These are phyloP conservation scores for Protostelium mycophagum DNA, from an alignment of 78 protist species.

Conservation along the genomic window DNA sequence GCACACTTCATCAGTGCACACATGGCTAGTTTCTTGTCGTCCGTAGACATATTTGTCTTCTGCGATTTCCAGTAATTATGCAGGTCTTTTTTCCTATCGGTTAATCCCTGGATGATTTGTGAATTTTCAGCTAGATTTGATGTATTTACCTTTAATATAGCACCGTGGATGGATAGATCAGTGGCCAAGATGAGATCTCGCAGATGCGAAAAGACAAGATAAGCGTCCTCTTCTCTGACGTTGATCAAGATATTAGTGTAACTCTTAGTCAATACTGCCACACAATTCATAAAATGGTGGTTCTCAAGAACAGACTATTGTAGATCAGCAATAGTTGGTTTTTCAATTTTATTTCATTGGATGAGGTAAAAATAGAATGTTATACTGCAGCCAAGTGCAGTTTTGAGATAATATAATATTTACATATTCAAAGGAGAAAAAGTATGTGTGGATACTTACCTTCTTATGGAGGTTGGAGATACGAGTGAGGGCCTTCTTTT, in stretches of 20 bases:
- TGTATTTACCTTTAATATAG: background rate
- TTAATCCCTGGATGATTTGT: background rate
- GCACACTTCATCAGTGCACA: background rate
- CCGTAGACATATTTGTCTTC: background rate
- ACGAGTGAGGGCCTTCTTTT: background rate
- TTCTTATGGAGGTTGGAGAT: background rate
- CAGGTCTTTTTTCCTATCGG: background rate
- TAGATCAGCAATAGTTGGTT: background rate
- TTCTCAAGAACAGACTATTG: background rate
- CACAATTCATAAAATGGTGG: constrained; percentile 1
- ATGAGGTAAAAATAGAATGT: too few relatives aligned
- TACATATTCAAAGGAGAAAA: too few relatives aligned
- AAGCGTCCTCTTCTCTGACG: background rate
- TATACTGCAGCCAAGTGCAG: too few relatives aligned
- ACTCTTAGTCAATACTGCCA: background rate
- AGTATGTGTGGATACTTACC: background rate
- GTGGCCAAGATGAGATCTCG: constrained; percentile 10
- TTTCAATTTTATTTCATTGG: too few relatives aligned
- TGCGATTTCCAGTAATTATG: background rate
- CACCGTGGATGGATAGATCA: constrained; percentile 5
- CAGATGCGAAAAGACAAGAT: background rate
- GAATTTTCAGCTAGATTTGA: background rate
- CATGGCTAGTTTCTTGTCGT: background rate
- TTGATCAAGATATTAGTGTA: background rate
- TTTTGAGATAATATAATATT: too few relatives aligned